Evolutionary conservation across 352 stramenopile species (phyloP), one percentile per base, ranked within the genome.

Genomic region (Phytophthora multivora): DNA sequence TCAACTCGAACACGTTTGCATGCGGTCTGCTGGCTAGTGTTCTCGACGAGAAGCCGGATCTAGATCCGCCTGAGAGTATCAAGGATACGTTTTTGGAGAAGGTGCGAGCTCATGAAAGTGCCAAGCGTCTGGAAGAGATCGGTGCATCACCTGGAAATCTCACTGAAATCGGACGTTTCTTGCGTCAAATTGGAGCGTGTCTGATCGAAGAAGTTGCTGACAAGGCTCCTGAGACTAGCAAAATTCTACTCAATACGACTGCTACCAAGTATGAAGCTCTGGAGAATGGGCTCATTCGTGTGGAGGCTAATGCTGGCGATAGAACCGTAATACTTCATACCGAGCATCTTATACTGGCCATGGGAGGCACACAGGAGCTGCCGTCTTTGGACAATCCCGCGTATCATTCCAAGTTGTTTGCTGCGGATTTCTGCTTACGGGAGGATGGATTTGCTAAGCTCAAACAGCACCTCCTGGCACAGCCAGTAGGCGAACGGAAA

Each of bases 1-100:
- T 93, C 70, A 93, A 96, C 66, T 93, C 81, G 3, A 96, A 96
- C 61, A 95, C 84, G 13, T 92, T 92, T 49, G 86, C 82, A 0
- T 89, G 77, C 43, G 89, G 83, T 25, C 51, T 96, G 23, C 46
- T 91, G 1, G 80, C 73, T 7, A 91, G 87, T 56, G 71, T 94
- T 6, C 56, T 95, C n/a, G 79, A 94, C 26, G 83, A 94, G 46
- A 92, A 90, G 40, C 75, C 69, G 3, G 82, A 95, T 15, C 59
- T 90, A 4, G 80, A 93, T 13, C 87, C 86, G 5, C 80, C 80
- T 2, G 88, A 95, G 56, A 86, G 59, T 26, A 86, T 89, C 43
- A 85, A 88, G 19, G 70, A 73, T 53, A 96, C 87, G 5, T 90
- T 90, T 33, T 49, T 96, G 5, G 84, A 95, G 70, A 62, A 65